Percentiles rank a stretch among this genome's conserved stretches.
phyloP scores from a whole-genome alignment of 2,329 filamentous ascomycete species.

The Alternaria postmessia region DNA sequence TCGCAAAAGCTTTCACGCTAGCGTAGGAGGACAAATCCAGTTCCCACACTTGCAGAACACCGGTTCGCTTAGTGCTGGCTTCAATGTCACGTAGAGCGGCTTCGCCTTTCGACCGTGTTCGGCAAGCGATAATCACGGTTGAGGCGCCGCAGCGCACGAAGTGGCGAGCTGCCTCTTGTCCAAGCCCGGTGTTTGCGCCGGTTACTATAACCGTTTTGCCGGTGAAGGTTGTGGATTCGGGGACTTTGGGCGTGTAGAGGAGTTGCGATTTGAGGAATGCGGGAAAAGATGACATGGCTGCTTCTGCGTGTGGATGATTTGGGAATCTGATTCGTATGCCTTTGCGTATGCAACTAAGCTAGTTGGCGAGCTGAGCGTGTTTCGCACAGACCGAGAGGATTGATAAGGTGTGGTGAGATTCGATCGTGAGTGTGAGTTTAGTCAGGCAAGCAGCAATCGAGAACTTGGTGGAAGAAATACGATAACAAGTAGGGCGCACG shows the following conservation, averaged over 20 bases:
- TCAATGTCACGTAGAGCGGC: constrained; percentile 52
- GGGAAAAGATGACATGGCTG: constrained; percentile 8
- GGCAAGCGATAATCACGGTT: constrained; percentile 54
- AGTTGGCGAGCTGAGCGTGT: too few relatives aligned
- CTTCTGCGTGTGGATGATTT: neutral
- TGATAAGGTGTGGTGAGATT: neutral
- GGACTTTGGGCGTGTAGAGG: constrained; percentile 7
- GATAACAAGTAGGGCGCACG: neutral
- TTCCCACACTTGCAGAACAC: constrained; percentile 54
- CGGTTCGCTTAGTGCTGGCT: constrained; percentile 32
- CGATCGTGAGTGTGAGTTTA: neutral
- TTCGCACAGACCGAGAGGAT: neutral
- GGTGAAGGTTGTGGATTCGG: constrained; percentile 15
- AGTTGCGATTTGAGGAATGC: constrained; percentile 9
- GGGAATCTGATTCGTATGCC: too few relatives aligned
- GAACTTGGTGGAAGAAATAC: neutral
- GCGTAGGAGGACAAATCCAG: constrained; percentile 53
- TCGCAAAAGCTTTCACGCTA: constrained; percentile 46
- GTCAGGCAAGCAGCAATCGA: neutral
- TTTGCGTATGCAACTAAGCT: too few relatives aligned
- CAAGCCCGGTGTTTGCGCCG: constrained; percentile 55
- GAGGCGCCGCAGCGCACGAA: constrained; percentile 48
- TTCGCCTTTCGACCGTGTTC: constrained; percentile 51
- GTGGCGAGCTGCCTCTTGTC: constrained; percentile 43
- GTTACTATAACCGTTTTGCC: constrained; percentile 55